phyloP scores from a whole-genome alignment of 2,329 filamentous ascomycete species.

The Trichoderma koningiopsis region DNA sequence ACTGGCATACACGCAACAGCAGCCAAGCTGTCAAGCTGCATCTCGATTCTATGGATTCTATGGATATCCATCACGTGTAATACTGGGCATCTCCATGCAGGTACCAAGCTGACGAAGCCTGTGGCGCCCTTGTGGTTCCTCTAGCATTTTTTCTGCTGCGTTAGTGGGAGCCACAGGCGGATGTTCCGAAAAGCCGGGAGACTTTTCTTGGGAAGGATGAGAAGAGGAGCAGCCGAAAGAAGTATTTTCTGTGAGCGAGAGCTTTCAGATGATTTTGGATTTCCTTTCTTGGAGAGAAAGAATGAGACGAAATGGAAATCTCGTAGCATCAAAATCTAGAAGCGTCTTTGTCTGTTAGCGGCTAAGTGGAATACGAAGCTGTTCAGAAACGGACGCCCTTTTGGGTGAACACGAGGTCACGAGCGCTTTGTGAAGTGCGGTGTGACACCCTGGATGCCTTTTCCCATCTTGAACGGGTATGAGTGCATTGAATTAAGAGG shows the following conservation, averaged over 20 bases:
- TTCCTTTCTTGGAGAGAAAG: background rate
- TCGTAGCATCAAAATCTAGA: too few species aligned
- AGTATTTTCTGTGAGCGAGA: background rate
- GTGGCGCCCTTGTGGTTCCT: conserved; percentile 8
- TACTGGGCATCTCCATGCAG: conserved; percentile 3
- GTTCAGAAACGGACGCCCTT: background rate
- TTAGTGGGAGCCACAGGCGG: conserved; percentile 14
- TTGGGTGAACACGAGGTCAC: conserved; percentile 22
- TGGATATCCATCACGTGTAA: background rate
- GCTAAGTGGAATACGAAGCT: conserved; percentile 18
- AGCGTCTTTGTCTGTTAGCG: background rate
- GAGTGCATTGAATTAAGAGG: background rate
- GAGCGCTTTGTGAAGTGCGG: background rate
- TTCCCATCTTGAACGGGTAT: background rate
- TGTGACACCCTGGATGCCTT: background rate
- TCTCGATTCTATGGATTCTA: too few species aligned
- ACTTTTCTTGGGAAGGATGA: background rate
- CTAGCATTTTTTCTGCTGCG: background rate
- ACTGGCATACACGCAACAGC: background rate
- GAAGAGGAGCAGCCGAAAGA: background rate
- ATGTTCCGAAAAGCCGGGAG: conserved; percentile 2
- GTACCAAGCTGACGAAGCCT: conserved; percentile 14
- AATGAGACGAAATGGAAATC: background rate
- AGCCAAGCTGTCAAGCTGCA: background rate
- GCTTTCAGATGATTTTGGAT: background rate